Evolutionary conservation across 306 rosid genomes (phyloP), one percentile per base, ranked within the genome.

Genomic region (Prunus fruticosa): DNA sequence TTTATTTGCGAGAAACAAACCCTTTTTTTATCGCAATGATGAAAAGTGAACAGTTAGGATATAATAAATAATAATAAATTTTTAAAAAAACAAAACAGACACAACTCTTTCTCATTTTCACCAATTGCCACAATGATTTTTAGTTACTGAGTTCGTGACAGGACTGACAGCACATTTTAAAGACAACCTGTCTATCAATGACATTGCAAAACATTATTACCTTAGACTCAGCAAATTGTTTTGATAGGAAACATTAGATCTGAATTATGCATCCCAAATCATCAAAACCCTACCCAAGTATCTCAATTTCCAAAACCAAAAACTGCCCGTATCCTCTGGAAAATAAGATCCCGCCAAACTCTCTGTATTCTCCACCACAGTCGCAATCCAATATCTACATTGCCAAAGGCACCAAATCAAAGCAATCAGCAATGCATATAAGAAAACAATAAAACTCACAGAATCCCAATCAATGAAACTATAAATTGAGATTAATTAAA

Each of bases 311-410:
- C 97, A 75, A 95, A 95, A 64, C 99, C 97, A 81, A 95, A 95
- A 57, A 89, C 99, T 2, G 97, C 99, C 52, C 97, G 87, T 60
- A 95, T 92, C 93, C 90, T 92, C 72, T 92, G 93, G 88, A 95
- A 95, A 10, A 95, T 89, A 19, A 87, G 97, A 80, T 95, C 99
- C 86, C 97, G 82, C 97, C 98, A 95, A 47, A 96, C 98, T 70
- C 97, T 89, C 98, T 0, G 98, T 95, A 76, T 95, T 95, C 96
- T 95, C 98, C 82, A 86, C 93, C 82, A 95, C 98, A 43, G 97
- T 95, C 3, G 96, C 87, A 78, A 92, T 95, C 54, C 98, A 71
- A 76, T 92, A 95, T 80, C 99, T 95, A 88, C 80, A 57, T 62
- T 63, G 72, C 15, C 63, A 25, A 18, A 51, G 20, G 51, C 61